Percentiles rank a stretch among this genome's conserved stretches.
phyloP scores from a whole-genome alignment of 768 basidiomycete species.

The Leucocoprinus leucothites region DNA sequence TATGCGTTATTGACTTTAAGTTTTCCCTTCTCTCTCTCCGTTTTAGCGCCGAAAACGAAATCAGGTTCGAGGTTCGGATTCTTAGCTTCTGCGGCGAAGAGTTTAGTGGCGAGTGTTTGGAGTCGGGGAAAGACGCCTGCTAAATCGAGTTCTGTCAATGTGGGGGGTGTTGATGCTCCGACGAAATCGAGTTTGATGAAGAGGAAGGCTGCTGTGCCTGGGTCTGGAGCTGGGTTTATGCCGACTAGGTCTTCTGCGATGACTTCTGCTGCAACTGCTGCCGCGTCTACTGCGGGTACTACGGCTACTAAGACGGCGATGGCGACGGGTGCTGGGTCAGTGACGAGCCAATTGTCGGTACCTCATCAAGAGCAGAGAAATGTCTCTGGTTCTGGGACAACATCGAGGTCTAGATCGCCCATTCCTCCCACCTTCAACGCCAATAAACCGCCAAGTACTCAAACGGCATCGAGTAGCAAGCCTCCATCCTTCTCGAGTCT shows the following conservation, averaged over 20 bases:
- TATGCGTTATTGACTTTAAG: too few relatives aligned
- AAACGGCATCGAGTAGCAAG: neutral
- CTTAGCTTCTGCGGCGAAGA: slow-evolving; percentile 68
- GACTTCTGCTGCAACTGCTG: too few relatives aligned
- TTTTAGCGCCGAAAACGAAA: slow-evolving; percentile 38
- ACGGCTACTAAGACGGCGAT: neutral
- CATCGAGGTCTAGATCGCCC: slow-evolving; percentile 25
- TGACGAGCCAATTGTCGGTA: neutral
- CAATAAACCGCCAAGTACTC: neutral
- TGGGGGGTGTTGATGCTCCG: neutral
- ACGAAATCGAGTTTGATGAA: slow-evolving; percentile 7
- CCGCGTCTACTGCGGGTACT: too few relatives aligned
- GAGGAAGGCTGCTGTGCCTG: slow-evolving; percentile 2
- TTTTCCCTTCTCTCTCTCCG: too few relatives aligned
- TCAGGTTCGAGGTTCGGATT: slow-evolving; percentile 61
- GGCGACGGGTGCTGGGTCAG: neutral
- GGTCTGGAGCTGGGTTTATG: neutral
- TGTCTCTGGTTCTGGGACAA: neutral
- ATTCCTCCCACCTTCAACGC: slow-evolving; percentile 20
- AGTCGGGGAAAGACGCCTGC: slow-evolving; percentile 46
- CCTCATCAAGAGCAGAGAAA: neutral
- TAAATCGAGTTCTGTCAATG: slow-evolving; percentile 19
- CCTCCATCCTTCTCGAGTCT: slow-evolving; percentile 1
- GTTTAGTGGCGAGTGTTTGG: slow-evolving; percentile 73
- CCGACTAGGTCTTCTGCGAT: neutral